Evolutionary conservation across 164 flowering plant species (phyloP).

Genomic region (Liquidambar formosana): DNA sequence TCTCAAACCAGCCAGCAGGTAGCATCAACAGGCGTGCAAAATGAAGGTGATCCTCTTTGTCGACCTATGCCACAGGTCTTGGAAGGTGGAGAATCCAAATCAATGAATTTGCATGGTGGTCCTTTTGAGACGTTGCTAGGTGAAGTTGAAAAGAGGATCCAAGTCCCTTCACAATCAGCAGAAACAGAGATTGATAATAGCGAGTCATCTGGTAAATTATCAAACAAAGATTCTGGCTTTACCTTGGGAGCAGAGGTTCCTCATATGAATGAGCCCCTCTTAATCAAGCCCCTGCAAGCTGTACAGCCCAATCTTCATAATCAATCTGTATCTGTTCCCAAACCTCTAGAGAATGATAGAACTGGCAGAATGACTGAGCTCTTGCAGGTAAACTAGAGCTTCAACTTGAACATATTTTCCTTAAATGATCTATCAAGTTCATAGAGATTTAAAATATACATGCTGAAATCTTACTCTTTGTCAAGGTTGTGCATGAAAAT

Average conservation of each 20-base stretch:
- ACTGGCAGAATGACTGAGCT: constrained; percentile 50
- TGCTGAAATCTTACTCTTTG: not conserved
- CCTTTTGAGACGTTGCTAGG: constrained; percentile 31
- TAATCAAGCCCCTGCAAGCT: constrained; percentile 33
- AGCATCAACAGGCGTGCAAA: constrained; percentile 9
- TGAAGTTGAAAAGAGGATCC: constrained; percentile 32
- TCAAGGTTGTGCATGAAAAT: constrained; percentile 34
- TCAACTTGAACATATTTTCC: not conserved
- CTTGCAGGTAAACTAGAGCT: constrained; percentile 39
- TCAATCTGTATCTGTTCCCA: constrained; percentile 7
- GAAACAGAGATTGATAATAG: constrained; percentile 12
- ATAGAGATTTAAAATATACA: not conserved
- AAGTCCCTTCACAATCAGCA: constrained; percentile 15
- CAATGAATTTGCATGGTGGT: constrained; percentile 14
- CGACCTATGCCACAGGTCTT: constrained; percentile 7
- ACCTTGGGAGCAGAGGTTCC: not conserved
- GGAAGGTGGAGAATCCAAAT: constrained; percentile 19
- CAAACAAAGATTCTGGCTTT: constrained; percentile 7
- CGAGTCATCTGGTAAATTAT: constrained; percentile 6
- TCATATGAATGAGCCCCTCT: constrained; percentile 26
- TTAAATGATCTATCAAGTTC: not conserved
- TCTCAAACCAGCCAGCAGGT: constrained; percentile 12
- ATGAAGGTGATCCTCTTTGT: constrained; percentile 4
- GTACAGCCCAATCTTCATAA: constrained; percentile 19
- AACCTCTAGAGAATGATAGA: constrained; percentile 21